Evolutionary conservation across 2,329 filamentous ascomycete genomes (phyloP).

Genomic region (Fonsecaea multimorphosa): DNA sequence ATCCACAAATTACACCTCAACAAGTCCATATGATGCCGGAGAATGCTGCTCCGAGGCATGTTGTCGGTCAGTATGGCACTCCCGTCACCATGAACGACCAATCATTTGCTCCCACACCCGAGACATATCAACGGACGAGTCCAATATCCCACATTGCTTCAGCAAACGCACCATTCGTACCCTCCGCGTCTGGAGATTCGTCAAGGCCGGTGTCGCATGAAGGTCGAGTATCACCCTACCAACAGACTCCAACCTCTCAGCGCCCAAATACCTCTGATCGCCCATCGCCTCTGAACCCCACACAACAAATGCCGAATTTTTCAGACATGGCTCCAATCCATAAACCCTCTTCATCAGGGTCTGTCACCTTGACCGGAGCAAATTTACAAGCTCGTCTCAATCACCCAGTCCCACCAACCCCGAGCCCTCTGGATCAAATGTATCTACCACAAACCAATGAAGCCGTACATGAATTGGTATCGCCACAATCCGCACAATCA

Average conservation of each 20-base stretch:
- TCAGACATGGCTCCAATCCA: conserved; percentile 10
- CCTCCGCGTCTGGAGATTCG: conserved; percentile 23
- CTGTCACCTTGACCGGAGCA: conserved; percentile 40
- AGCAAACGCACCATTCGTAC: conserved; percentile 12
- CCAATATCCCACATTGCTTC: conserved; percentile 10
- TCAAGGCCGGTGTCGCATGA: conserved; percentile 33
- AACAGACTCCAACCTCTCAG: conserved; percentile 25
- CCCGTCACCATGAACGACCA: conserved; percentile 2
- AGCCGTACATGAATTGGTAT: not conserved
- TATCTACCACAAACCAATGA: conserved; percentile 15
- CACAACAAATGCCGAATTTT: conserved; percentile 11
- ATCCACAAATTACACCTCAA: conserved; percentile 40
- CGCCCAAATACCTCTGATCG: conserved; percentile 18
- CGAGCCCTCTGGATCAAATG: conserved; percentile 25
- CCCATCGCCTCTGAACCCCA: conserved; percentile 23
- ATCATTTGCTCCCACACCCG: not conserved
- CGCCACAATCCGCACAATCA: conserved; percentile 7
- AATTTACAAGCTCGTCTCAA: conserved; percentile 43
- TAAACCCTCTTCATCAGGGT: conserved; percentile 18
- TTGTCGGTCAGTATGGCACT: conserved; percentile 10
- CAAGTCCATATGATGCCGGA: not conserved
- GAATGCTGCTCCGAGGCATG: not conserved
- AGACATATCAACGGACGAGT: conserved; percentile 6
- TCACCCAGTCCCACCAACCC: conserved; percentile 43
- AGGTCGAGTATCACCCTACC: conserved; percentile 26